These are phyloP conservation scores for Blastobotrys peoriensis DNA, from an alignment of 805 yeast species.

Conservation along the genomic window DNA sequence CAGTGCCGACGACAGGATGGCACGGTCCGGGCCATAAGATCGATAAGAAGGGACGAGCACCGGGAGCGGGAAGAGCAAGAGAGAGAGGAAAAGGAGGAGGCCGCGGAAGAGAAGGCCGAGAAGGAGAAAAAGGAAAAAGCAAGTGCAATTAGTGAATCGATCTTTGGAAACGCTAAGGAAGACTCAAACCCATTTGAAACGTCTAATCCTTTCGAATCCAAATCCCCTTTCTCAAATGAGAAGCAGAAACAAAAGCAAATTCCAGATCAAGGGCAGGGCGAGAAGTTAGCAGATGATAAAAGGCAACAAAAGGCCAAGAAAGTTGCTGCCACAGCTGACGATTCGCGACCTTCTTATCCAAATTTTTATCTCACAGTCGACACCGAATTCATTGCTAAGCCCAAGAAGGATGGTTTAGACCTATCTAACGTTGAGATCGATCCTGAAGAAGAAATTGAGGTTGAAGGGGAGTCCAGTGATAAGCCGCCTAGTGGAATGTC, in stretches of 20 bases:
- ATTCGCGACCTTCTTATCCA: slow-evolving; percentile 27
- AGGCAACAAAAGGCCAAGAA: slow-evolving; percentile 1
- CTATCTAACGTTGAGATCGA: slow-evolving; percentile 47
- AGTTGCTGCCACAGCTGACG: not conserved
- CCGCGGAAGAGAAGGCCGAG: slow-evolving; percentile 4
- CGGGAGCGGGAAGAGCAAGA: slow-evolving; percentile 38
- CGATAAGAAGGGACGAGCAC: slow-evolving; percentile 55
- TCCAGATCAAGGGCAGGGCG: slow-evolving; percentile 4
- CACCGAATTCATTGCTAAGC: slow-evolving; percentile 48
- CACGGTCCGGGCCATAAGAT: slow-evolving; percentile 69
- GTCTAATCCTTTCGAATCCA: slow-evolving; percentile 16
- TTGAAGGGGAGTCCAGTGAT: slow-evolving; percentile 22
- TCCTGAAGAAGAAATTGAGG: slow-evolving; percentile 37
- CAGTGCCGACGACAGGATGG: slow-evolving; percentile 67
- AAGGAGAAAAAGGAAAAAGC: slow-evolving; percentile 7
- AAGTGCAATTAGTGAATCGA: slow-evolving; percentile 12
- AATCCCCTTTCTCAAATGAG: slow-evolving; percentile 1
- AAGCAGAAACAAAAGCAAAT: slow-evolving; percentile 6
- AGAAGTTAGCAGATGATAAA: not conserved
- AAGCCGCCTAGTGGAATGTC: not conserved
- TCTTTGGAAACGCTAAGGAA: slow-evolving; percentile 8
- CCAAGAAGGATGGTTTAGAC: slow-evolving; percentile 44
- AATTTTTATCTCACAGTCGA: slow-evolving; percentile 70
- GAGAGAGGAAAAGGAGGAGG: slow-evolving; percentile 26
- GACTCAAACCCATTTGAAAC: slow-evolving; percentile 13